Base-by-base conservation (phyloP, 2,329 filamentous ascomycete species). In the Sarocladiaceae sp. region DNA sequence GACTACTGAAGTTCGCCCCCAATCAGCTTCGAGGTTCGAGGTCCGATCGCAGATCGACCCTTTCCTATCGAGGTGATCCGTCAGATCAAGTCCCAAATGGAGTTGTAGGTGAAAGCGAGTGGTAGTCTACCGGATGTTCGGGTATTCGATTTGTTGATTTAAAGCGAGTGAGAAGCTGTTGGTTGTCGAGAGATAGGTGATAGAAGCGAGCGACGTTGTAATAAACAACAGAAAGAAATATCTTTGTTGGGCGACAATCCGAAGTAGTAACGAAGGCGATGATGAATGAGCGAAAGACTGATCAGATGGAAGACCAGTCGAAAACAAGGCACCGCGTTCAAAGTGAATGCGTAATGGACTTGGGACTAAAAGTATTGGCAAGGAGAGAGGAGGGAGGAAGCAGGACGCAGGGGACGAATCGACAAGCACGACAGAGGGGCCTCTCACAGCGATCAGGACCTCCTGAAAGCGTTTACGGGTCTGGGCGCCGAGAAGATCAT, bases 271-370 rank as follows among this genome's bases (percentile, higher is more conserved):
- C 13, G 23, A 44, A 26, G 40, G 28, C 28, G 40, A 44, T 37
- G n/a, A 44, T 44, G 44, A 48, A 48, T 48, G 44, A 48, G 23
- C 20, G 12, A 46, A 29, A n/a, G 44, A 31, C 22, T 48, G 28
- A 11, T 17, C 12, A 31, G 44, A 33, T 15, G 3, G n/a, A 28
- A 33, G n/a, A 48, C 8, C 5, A 22, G 22, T 33, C 12, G 44
- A 48, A 48, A 48, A 31, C 44, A 48, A 48, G 44, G 44, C 44
- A 33, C 44, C 26, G n/a, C 3, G 25, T 33, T 6, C 3, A 29
- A 28, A 31, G 23, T n/a, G 44, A 31, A 28, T 48, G 44, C 44
- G 44, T 48, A 48, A 48, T 48, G 44, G 44, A 48, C 44, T 48
- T 26, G 44, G n/a, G 13, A 20, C 26, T 33, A 31, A 48, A 48